phyloP scores from a whole-genome alignment of 371 early-diverging fungal genomes.

The Saksenaea oblongispora region DNA sequence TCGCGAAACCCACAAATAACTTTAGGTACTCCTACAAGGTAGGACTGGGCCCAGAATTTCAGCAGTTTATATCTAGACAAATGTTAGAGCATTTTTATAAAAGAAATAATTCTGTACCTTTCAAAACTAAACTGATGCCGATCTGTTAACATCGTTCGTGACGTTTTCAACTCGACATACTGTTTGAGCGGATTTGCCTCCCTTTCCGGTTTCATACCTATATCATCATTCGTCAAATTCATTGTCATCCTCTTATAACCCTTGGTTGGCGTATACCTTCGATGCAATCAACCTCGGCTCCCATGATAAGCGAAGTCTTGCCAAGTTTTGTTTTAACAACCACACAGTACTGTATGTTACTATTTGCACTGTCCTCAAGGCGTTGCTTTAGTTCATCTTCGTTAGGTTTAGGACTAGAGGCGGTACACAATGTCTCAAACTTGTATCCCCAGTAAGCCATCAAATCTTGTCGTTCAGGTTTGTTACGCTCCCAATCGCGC shows the following conservation, averaged over 20 bases:
- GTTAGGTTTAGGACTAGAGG: constrained; percentile 49
- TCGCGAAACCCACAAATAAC: constrained; percentile 88
- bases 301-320: constrained; percentile 70
- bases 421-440: constrained; percentile 70
- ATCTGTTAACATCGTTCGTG: constrained; percentile 58
- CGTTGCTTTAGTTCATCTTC: constrained; percentile 44
- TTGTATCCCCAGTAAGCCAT: constrained; percentile 82
- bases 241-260: background rate
- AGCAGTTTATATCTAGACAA: constrained; percentile 73
- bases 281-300: constrained; percentile 92
- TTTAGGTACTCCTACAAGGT: constrained; percentile 82
- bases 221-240: background rate
- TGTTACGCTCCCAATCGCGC: constrained; percentile 31
- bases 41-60: constrained; percentile 93
- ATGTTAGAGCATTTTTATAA: background rate
- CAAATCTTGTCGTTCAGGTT: constrained; percentile 57
- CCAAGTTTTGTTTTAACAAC: constrained; percentile 84
- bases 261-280: constrained; percentile 28
- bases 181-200: constrained; percentile 42
- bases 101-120: constrained; percentile 34
- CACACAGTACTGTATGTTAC: constrained; percentile 85
- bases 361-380: constrained; percentile 63
- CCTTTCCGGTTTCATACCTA: constrained; percentile 38
- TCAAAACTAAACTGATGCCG: constrained; percentile 65
- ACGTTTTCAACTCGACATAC: constrained; percentile 92